Conservation (phyloP, 495 filamentous ascomycete genomes). For the Mycothermus thermophilus region DNA sequence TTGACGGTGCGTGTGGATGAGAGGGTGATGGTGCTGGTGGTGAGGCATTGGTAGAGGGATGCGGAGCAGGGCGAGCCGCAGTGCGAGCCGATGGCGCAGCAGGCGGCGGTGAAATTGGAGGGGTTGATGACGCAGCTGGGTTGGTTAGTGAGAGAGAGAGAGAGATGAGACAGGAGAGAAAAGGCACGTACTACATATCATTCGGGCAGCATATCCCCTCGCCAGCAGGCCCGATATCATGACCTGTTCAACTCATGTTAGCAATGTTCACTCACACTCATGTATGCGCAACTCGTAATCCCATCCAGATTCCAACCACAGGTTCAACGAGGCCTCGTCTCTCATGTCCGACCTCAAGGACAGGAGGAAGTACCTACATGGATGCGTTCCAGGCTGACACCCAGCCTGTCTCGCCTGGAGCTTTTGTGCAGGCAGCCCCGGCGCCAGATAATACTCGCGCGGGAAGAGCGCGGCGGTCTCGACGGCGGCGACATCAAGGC, state of each 20-base stretch:
- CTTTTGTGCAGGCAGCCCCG: slow-evolving; percentile 1
- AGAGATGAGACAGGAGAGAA: background rate
- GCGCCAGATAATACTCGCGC: slow-evolving; percentile 5
- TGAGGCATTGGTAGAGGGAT: slow-evolving; percentile 10
- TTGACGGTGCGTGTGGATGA: too few species aligned
- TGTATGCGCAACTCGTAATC: background rate
- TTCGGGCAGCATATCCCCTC: slow-evolving; percentile 8
- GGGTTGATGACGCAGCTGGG: slow-evolving; percentile 20
- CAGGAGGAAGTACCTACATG: slow-evolving; percentile 5
- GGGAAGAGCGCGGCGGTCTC: slow-evolving; percentile 10
- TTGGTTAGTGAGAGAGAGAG: background rate
- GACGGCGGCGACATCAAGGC: slow-evolving; percentile 7
- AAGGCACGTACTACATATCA: slow-evolving; percentile 7
- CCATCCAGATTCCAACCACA: too few species aligned
- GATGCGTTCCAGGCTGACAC: slow-evolving; percentile 4
- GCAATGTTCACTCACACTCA: background rate
- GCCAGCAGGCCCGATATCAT: slow-evolving; percentile 8
- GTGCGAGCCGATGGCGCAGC: slow-evolving; percentile 24
- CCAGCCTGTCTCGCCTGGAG: slow-evolving; percentile 7
- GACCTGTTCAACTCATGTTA: slow-evolving; percentile 2
- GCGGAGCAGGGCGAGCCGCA: slow-evolving; percentile 23
- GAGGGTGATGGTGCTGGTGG: slow-evolving; percentile 11
- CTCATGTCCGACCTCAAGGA: background rate
- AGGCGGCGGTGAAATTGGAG: slow-evolving; percentile 9
- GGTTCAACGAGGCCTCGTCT: too few species aligned